Base-by-base conservation (phyloP, 2,329 filamentous ascomycete species). In the Raffaelea deltoideospora region DNA sequence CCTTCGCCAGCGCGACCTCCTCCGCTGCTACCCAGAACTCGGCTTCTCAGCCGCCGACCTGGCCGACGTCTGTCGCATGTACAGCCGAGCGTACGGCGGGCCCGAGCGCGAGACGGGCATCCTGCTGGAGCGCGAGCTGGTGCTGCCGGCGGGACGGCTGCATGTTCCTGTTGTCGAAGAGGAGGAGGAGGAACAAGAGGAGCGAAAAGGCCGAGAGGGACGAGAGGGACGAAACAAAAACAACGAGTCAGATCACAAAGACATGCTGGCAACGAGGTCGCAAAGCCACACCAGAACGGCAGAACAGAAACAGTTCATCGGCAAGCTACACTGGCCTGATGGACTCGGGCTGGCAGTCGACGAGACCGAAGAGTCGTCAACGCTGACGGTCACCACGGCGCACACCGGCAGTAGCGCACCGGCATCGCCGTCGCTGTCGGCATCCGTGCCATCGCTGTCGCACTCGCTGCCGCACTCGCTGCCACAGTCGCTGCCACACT, bases 81-180 rank as follows among this genome's bases (percentile, higher is more conserved):
- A 76, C 48, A 59, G 60, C 23, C 59, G 60, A 13, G 64, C 66
- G 0, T 76, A 76, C 41, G 71, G 70, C 2, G 70, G 70, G 0
- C 48, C 48, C 0, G 58, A 61, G 14, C 50, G 56, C 10, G 47
- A 53, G 3, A 61, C 64, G 5, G 69, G 63, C 5, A 67, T 75
- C 39, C 59, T 60, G 35, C 53, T 48, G 31, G 52, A 28, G 45
- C 48, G 36, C 59, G 49, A 54, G 48, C 39, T 45, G 41, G 42
- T 38, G 44, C 34, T 40, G 41, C 27, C 37, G 29, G 10, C 18
- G 14, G 23, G 15, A n/a, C 15, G 8, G 20, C 21, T n/a, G n/a
- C n/a, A n/a, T n/a, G n/a, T n/a, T n/a, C n/a, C n/a, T n/a, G n/a
- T n/a, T n/a, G 48, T 37, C 37, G 48, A 36, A 21, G 40, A 37